Evolutionary conservation across 2,329 filamentous ascomycete species (phyloP), one percentile per base, ranked within the genome.

Genomic region (Elsinoe arachidis): DNA sequence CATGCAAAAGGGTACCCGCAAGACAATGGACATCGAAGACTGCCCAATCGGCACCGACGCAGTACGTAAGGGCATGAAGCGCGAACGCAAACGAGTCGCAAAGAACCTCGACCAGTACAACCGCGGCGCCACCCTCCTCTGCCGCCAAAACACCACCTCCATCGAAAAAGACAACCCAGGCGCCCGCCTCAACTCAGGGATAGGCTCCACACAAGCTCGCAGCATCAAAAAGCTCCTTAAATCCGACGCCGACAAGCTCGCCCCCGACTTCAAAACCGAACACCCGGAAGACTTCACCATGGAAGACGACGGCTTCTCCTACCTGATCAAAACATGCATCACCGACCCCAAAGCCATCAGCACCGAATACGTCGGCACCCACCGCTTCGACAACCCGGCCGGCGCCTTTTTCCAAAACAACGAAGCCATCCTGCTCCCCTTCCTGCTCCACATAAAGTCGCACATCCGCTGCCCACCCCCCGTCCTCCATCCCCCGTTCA

Each of bases 321-420:
- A 84, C 15, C 88, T 96, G 69, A 78, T 86, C 70, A 97, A 97
- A 72, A 87, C 84, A 2, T 97, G 89, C 76, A 83, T 95, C 63
- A 96, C 91, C 3, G 85, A 96, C 73, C 82, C 84, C 70, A 95
- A 92, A 63, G 86, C 81, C 62, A 87, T 80, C 53, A 85, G 88
- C 2, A 91, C 87, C 30, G 93, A 99, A 72, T 96, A 95, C 73
- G 82, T 99, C 61, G 89, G 86, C 67, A 75, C 84, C 70, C 93
- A 87, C 75, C 77, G 85, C 67, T 96, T 99, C 75, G 85, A 85
- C 70, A 97, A 95, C 75, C 89, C 88, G 2, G 93, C 93, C 10
- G 91, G 91, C 59, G 84, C 89, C 55, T 99, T 99, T 77, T 99
- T 99, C 81, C 93, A 99, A 70, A 99, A 99, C 79, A 99, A 99